Base-by-base conservation (phyloP, 148 eudicot species). In the Rheum nobile region DNA sequence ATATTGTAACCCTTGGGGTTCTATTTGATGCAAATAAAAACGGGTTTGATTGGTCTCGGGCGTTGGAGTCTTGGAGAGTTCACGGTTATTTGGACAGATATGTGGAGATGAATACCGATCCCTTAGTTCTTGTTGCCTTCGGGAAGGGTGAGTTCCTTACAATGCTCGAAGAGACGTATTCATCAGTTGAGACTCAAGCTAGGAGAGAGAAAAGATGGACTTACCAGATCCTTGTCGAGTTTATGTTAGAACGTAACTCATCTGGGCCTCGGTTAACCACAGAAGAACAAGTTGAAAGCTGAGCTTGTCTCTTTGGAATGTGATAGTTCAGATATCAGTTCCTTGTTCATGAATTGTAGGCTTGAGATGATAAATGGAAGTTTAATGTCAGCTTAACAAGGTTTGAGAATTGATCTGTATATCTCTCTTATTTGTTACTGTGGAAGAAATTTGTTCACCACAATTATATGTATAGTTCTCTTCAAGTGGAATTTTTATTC, bases 81-180 rank as follows among this genome's bases (percentile, higher is more conserved):
- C 26, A 70, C 42, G 84, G 86, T 4, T 84, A 71, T 74, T 52
- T 81, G 28, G 76, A 79, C 28, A 78, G 79, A 7, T 54, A 29
- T 39, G 77, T 84, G 67, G 86, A 81, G 74, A 32, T 84, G 70
- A 81, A 81, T 22, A 84, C 86, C 8, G 84, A 84, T 63, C 72
- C 78, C 19, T 39, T 84, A 24, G 79, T 84, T 81, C 73, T 81
- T 14, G 47, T 77, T 74, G 80, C 82, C 21, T 81, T 84, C 79
- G 86, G 84, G n/a, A 84, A 84, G 61, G 86, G 84, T 59, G 22
- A 54, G 67, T 81, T 84, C 57, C 79, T 81, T 71, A 79, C 47
- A 11, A 76, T 43, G 69, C 32, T 82, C 17, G 86, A 84, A 57
- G 79, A 84, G 79, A 34, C 44, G 24, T 59, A 74, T 61, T 57